Evolutionary conservation across 2,329 filamentous ascomycete genomes (phyloP).

Genomic region (Ceratocystis harringtonii): DNA sequence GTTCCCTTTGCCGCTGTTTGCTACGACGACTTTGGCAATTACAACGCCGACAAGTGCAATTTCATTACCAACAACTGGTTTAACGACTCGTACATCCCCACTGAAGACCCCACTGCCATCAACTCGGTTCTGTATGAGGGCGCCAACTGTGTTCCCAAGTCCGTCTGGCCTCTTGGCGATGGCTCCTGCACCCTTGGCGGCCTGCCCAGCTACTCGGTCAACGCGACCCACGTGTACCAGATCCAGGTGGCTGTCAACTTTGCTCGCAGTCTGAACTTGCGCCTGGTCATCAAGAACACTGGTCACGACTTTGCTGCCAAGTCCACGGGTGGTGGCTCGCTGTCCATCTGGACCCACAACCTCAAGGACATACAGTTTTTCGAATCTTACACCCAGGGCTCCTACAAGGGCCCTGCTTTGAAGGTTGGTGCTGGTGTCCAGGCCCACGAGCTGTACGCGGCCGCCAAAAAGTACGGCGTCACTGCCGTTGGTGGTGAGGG

Average conservation of each 20-base stretch:
- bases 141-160: conserved; percentile 12
- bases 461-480: conserved; percentile 23
- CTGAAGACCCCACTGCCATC: conserved; percentile 18
- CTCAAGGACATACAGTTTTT: conserved; percentile 30
- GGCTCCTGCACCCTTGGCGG: conserved; percentile 28
- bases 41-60: conserved; percentile 22
- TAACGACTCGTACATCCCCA: conserved; percentile 15
- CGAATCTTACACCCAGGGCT: conserved; percentile 26
- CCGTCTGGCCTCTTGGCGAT: conserved; percentile 20
- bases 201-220: conserved; percentile 30
- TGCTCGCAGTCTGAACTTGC: conserved; percentile 32
- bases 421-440: conserved; percentile 40
- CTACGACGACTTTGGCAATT: conserved; percentile 19
- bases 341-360: conserved; percentile 28
- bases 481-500: conserved; percentile 21
- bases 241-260: conserved; percentile 34
- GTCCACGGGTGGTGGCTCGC: conserved; percentile 28
- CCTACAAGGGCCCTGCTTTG: conserved; percentile 38
- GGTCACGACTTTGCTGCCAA: conserved; percentile 36
- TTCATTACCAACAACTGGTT: conserved; percentile 21
- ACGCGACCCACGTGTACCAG: conserved; percentile 29
- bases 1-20: conserved; percentile 24
- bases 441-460: conserved; percentile 30
- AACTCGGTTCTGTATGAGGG: conserved; percentile 20
- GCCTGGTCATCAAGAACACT: conserved; percentile 37